Conservation (phyloP, 1,139 yeast species). For the Candida sp. region DNA sequence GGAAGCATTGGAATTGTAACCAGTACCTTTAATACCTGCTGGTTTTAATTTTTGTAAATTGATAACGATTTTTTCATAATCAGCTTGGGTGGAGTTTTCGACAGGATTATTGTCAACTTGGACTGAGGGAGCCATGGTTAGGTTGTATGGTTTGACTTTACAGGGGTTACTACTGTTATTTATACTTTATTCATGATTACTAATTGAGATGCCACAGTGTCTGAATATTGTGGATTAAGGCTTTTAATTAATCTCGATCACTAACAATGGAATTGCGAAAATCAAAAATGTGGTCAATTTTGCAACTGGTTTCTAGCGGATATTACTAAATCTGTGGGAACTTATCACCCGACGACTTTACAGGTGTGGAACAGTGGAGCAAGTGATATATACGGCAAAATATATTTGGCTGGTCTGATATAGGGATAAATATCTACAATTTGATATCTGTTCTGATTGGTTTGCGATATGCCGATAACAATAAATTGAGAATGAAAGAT, state of each 20-base stretch:
- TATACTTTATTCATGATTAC: background rate
- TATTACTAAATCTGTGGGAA: too few species aligned
- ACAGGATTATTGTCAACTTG: background rate
- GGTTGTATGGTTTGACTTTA: background rate
- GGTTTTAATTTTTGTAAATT: conserved; percentile 4
- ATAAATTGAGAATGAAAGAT: too few species aligned
- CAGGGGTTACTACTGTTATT: background rate
- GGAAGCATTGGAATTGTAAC: background rate
- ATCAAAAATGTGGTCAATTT: background rate
- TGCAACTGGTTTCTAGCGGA: too few species aligned
- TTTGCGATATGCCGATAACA: too few species aligned
- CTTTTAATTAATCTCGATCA: background rate
- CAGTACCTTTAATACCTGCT: background rate
- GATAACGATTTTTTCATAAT: conserved; percentile 1
- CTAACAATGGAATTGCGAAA: background rate
- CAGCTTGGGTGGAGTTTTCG: background rate
- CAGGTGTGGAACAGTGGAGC: too few species aligned
- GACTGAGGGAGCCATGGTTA: background rate
- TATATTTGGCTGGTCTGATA: too few species aligned
- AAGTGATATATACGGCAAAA: too few species aligned
- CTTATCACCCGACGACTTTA: too few species aligned
- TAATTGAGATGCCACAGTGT: background rate
- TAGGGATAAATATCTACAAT: too few species aligned
- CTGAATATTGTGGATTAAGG: background rate
- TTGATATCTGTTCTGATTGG: too few species aligned